Base-by-base conservation (phyloP, 2,329 filamentous ascomycete species). In the Dactylellina parvicollis region DNA sequence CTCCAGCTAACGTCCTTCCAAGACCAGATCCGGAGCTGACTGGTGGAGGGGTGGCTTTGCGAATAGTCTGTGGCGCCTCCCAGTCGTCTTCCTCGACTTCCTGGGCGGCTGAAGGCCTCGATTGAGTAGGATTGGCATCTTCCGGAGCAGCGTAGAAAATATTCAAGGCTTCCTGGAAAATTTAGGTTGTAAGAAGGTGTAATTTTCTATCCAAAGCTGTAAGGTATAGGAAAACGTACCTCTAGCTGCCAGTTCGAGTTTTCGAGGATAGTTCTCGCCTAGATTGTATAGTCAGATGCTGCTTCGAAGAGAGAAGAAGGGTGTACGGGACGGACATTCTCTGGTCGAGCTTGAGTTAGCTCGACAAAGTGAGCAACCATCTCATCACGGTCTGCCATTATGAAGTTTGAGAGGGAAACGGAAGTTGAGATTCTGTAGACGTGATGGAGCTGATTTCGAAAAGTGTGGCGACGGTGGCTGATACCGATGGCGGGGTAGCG, bases 211-310 rank as follows among this genome's bases (percentile, higher is more conserved):
- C 12, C 10, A n/a, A 3, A 44, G 24, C 1, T 3, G 28, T 28
- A 14, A n/a, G 32, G 20, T 5, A 85, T 90, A 55, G 87, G 85
- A 28, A 85, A 14, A 89, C 89, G 8, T 67, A 83, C 82, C 75
- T 85, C 83, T 44, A 91, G 81, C 77, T 92, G 85, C 89, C 90
- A 92, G 75, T 85, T 82, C 77, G 85, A 88, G 34, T 85, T 84
- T 20, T 84, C 82, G 5, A 94, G 86, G 76, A 90, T 90, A 73
- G 89, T 84, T 64, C 84, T 83, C 49, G 90, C 90, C 90, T 92
- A 67, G 30, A 52, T 54, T 49, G 8, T 7, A 16, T 16, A 16
- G 52, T 60, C 28, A 57, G 47, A 47, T 40, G 30, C 4, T 20
- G 24, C n/a, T 12, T 50, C 7, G 22, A 62, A 38, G 26, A 18